Conservation (phyloP, 345 rosid species). For the Clarkia xantiana region DNA sequence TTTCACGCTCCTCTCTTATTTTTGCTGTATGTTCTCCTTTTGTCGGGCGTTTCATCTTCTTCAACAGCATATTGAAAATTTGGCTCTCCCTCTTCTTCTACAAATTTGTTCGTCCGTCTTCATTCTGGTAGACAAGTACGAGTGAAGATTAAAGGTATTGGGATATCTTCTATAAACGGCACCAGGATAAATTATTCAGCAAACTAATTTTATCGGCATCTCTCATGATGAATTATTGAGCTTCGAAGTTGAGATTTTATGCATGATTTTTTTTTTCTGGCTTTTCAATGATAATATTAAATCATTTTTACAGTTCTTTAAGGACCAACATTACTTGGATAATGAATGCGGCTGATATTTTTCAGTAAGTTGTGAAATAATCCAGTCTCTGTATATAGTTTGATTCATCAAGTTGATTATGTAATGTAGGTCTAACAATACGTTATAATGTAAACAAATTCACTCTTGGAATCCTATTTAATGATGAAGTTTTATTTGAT, state of each 20-base stretch:
- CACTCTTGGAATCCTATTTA: too few relatives aligned
- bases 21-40: too few relatives aligned
- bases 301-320: slow-evolving; percentile 51
- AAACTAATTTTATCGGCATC: background rate
- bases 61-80: too few relatives aligned
- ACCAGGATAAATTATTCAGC: slow-evolving; percentile 46
- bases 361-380: slow-evolving; percentile 33
- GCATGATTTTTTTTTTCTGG: background rate
- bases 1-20: too few relatives aligned
- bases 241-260: background rate
- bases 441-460: too few relatives aligned
- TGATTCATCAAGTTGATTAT: slow-evolving; percentile 3
- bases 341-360: slow-evolving; percentile 85
- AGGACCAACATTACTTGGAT: slow-evolving; percentile 88
- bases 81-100: too few relatives aligned
- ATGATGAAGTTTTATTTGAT: too few relatives aligned
- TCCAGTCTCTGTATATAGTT: background rate
- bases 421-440: background rate
- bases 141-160: slow-evolving; percentile 79
- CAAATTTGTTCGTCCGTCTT: too few relatives aligned
- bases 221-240: background rate
- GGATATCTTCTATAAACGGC: slow-evolving; percentile 79
- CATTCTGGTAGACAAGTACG: slow-evolving; percentile 54
- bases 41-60: too few relatives aligned
- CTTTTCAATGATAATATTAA: slow-evolving; percentile 1